A percentile compares a stretch with the other conserved stretches of the same genome.
phyloP scores from a whole-genome alignment of 805 yeast species.

The Saccharomycopsis fibuligera region DNA sequence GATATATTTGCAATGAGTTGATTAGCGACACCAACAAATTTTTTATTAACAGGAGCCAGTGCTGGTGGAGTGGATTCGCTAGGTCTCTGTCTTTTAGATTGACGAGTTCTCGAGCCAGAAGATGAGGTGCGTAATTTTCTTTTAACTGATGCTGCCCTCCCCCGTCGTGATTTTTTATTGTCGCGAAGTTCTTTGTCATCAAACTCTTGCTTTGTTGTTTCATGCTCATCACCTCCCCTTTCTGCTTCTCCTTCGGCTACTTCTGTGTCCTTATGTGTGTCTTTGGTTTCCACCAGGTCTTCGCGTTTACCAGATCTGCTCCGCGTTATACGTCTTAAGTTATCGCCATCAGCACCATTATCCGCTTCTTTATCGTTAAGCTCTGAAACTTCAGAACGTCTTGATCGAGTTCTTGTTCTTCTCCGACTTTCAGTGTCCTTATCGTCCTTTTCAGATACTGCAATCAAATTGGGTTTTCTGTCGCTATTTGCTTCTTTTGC shows the following conservation, averaged over 20 bases:
- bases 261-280: neutral
- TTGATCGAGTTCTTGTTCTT: constrained; percentile 3
- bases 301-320: neutral
- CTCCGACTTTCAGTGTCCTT: no score
- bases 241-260: constrained; percentile 9
- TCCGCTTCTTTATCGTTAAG: neutral
- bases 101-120: neutral
- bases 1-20: constrained; percentile 60
- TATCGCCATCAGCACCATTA: constrained; percentile 2
- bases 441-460: neutral
- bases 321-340: neutral
- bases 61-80: neutral
- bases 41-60: constrained; percentile 32
- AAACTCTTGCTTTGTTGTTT: constrained; percentile 2
- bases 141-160: neutral
- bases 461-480: neutral
- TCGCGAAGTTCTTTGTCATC: neutral
- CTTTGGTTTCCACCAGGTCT: constrained; percentile 4
- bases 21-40: constrained; percentile 55
- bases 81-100: constrained; percentile 1
- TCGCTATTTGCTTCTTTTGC: constrained; percentile 3
- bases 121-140: neutral
- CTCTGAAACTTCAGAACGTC: neutral
- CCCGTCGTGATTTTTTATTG: neutral
- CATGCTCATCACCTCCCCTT: constrained; percentile 20